phyloP scores from a whole-genome alignment of 2,329 filamentous ascomycete genomes.

The Cordyceps farinosa region DNA sequence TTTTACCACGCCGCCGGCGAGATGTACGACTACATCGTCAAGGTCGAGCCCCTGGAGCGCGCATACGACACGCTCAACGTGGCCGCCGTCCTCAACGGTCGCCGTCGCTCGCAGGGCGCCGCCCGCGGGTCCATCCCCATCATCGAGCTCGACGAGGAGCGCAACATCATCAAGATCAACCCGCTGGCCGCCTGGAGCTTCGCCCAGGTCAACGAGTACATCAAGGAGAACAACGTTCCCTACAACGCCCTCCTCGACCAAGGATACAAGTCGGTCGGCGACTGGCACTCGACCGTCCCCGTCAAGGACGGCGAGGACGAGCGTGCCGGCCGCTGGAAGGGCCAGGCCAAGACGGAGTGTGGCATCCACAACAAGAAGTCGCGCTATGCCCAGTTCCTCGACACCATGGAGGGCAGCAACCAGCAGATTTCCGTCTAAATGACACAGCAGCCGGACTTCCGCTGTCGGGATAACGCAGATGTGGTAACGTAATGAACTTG shows the following conservation, averaged over 20 bases:
- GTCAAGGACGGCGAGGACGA: constrained; percentile 92
- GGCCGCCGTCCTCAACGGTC: constrained; percentile 86
- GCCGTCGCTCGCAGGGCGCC: constrained; percentile 86
- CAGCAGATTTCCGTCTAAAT: constrained; percentile 37
- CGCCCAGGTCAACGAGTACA: constrained; percentile 81
- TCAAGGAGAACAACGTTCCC: constrained; percentile 80
- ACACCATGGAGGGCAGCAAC: constrained; percentile 70
- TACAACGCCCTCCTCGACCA: constrained; percentile 88
- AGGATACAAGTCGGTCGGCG: constrained; percentile 97
- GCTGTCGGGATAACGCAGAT: background rate
- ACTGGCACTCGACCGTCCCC: constrained; percentile 95
- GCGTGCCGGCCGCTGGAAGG: constrained; percentile 95
- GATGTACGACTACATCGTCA: constrained; percentile 94
- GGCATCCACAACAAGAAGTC: constrained; percentile 98
- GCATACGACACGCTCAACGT: constrained; percentile 86
- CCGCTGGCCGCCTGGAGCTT: constrained; percentile 94
- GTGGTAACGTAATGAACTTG: constrained; percentile 12
- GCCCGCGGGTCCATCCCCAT: constrained; percentile 88
- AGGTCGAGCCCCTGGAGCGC: constrained; percentile 92
- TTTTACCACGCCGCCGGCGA: constrained; percentile 85
- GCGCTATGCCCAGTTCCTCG: constrained; percentile 81
- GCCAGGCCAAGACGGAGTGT: constrained; percentile 92
- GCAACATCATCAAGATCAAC: constrained; percentile 94
- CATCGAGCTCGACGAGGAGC: constrained; percentile 84
- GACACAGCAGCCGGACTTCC: background rate